phyloP scores from a whole-genome alignment of 75 land plant species.

The Pinus tabuliformis region DNA sequence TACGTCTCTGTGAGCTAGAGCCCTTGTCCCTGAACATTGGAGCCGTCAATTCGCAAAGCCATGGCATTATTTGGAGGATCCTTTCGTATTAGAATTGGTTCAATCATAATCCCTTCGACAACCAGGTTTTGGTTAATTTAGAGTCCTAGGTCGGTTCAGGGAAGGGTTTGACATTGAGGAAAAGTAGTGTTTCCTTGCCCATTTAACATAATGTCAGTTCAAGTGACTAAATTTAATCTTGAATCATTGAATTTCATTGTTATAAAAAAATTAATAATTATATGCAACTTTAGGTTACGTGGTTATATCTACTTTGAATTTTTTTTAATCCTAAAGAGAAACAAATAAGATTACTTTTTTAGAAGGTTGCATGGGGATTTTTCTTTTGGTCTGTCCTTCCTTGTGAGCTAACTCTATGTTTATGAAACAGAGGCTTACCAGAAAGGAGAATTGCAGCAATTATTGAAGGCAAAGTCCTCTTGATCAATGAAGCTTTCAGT shows the following conservation, averaged over 20 bases:
- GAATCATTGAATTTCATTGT: background rate
- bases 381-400: background rate
- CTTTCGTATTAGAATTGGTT: too few species aligned
- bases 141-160: too few species aligned
- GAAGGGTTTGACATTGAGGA: too few species aligned
- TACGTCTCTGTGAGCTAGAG: too few species aligned
- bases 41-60: too few species aligned
- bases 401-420: background rate
- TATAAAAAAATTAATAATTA: background rate
- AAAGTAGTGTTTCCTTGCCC: too few species aligned
- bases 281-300: background rate
- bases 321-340: background rate
- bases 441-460: conserved; percentile 6
- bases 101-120: too few species aligned
- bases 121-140: too few species aligned
- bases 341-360: background rate
- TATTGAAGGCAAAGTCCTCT: background rate
- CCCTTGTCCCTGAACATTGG: too few species aligned
- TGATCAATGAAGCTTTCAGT: conserved; percentile 2
- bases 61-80: too few species aligned
- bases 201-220: too few species aligned
- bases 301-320: background rate
- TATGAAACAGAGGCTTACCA: conserved; percentile 8
- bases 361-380: background rate
- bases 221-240: too few species aligned